Conservation (phyloP, 1,284 basidiomycete genomes). For the Ganoderma leucocontextum region DNA sequence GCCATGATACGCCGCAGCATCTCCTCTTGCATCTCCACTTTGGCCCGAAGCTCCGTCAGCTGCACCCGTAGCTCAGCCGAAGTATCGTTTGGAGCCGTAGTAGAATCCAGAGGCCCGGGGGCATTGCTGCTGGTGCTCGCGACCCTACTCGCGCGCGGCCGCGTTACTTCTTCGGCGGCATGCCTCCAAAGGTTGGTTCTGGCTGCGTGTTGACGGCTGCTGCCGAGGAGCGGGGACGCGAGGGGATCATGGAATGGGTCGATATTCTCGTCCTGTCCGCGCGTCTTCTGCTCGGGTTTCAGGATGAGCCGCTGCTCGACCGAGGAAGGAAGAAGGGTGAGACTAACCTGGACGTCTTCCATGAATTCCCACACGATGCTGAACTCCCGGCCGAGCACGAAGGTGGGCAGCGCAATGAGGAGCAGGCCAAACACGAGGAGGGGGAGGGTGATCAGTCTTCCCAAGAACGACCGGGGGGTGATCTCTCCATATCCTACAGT, state of each 20-base stretch:
- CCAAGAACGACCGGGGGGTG: slow-evolving; percentile 83
- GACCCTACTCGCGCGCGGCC: slow-evolving; percentile 32
- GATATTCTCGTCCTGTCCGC: slow-evolving; percentile 27
- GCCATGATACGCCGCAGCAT: slow-evolving; percentile 56
- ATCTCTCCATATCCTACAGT: slow-evolving; percentile 91
- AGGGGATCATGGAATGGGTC: slow-evolving; percentile 32
- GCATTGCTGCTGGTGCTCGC: slow-evolving; percentile 15
- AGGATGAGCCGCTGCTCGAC: slow-evolving; percentile 15
- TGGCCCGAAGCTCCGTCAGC: slow-evolving; percentile 60
- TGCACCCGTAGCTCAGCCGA: slow-evolving; percentile 62
- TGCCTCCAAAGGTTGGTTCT: slow-evolving; percentile 34
- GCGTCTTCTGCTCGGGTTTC: slow-evolving; percentile 18
- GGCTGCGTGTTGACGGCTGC: slow-evolving; percentile 25
- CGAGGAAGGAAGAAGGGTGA: slow-evolving; percentile 12
- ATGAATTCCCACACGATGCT: slow-evolving; percentile 88
- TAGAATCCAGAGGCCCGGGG: neutral
- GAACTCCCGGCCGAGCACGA: slow-evolving; percentile 90
- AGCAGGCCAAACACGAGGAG: slow-evolving; percentile 87
- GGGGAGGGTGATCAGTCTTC: slow-evolving; percentile 84
- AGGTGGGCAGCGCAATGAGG: slow-evolving; percentile 87
- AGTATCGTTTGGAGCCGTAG: neutral
- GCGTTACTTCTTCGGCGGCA: slow-evolving; percentile 34
- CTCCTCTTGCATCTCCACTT: slow-evolving; percentile 63
- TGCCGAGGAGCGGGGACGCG: slow-evolving; percentile 33
- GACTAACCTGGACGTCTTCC: slow-evolving; percentile 55